phyloP scores from a whole-genome alignment of 306 rosid species.

The Castanospermum australe region DNA sequence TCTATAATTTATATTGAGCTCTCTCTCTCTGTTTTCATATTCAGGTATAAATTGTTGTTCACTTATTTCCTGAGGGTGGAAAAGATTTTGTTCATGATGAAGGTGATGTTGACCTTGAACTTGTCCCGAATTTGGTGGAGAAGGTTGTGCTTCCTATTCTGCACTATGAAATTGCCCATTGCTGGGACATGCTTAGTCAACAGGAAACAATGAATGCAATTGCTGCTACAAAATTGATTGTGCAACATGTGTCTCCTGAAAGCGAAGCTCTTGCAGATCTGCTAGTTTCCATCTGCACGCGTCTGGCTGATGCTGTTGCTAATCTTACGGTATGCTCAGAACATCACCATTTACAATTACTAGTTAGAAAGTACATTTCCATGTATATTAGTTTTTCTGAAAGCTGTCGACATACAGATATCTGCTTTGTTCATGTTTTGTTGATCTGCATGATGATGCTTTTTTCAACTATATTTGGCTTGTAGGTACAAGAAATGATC shows the following conservation, averaged over 20 bases:
- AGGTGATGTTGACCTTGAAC: conserved; percentile 83
- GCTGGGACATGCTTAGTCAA: conserved; percentile 93
- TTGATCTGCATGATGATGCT: too few species aligned
- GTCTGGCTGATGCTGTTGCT: conserved; percentile 80
- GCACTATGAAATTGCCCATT: conserved; percentile 77
- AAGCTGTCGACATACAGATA: background rate
- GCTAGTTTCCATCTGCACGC: conserved; percentile 67
- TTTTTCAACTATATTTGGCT: too few species aligned
- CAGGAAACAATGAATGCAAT: conserved; percentile 74
- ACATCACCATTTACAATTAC: background rate
- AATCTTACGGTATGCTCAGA: conserved; percentile 55
- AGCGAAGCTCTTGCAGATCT: conserved; percentile 83
- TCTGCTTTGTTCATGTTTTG: conserved; percentile 12
- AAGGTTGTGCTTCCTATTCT: conserved; percentile 92
- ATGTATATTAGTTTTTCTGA: background rate
- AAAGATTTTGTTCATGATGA: conserved; percentile 63
- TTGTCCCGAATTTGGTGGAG: conserved; percentile 89
- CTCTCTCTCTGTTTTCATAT: background rate
- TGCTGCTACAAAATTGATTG: conserved; percentile 74
- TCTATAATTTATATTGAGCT: background rate
- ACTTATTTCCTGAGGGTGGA: conserved; percentile 68
- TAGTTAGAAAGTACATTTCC: background rate
- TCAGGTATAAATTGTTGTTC: conserved; percentile 80
- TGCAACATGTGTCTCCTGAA: conserved; percentile 77
- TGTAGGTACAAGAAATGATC: conserved; percentile 6